Evolutionary conservation across 2,329 filamentous ascomycete species (phyloP), one percentile per base, ranked within the genome.

Genomic region (Sodiomyces alkalinus): DNA sequence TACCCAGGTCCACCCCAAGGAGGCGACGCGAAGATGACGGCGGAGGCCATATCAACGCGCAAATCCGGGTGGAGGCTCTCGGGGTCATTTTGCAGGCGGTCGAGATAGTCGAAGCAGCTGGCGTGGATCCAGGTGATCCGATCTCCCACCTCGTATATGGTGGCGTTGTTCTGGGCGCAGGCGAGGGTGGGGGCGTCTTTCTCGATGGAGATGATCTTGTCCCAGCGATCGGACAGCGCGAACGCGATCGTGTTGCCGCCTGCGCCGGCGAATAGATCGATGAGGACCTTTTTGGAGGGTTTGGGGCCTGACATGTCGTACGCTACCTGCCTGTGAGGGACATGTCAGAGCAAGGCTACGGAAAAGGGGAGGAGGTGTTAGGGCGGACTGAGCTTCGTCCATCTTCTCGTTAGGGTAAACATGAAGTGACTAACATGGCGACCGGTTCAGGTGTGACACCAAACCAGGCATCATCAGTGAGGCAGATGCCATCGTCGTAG

Each of bases 211-310:
- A 96, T 83, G 38, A 98, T 71, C 38, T 72, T 75, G 28, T 74
- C 68, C 80, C 83, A 98, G 37, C 74, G 71, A 13, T 67, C 72
- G 1, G 77, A 81, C 7, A 75, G 66, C 12, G 90, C 87, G 42
- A 98, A 92, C n/a, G 86, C 83, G 41, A 98, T 96, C 15, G 79
- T 72, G 49, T 98, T 98, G 30, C 86, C 90, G 20, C 92, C 90
- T 1, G 81, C 85, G 23, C 90, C 90, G 17, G 77, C 81, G 53
- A 98, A 98, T 25, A 80, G 70, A 51, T 98, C 90, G 33, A 98
- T 72, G 20, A 98, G 58, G 19, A 77, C 68, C 7, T 60, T 69
- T 40, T 74, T 79, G 17, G 43, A 30, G 16, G 67, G 58, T 15
- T 64, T 58, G 24, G 62, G 60, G 32, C 62, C 56, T 11, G 64